Base-by-base conservation (phyloP, 2,329 filamentous ascomycete genomes). In the Ophiocordyceps camponoti-floridani region DNA sequence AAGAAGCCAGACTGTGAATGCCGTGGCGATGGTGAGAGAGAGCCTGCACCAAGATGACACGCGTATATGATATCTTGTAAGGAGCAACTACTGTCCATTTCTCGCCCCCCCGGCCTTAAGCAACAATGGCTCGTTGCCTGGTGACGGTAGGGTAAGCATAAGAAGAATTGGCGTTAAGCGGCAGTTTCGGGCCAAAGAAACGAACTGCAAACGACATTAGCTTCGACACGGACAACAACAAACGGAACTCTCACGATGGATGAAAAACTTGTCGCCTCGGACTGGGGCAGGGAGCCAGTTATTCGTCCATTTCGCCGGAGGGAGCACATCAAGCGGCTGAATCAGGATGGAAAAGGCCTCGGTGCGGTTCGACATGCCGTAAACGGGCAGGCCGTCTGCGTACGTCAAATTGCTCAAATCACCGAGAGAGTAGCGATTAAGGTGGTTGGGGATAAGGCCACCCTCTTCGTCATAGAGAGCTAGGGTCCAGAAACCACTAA, bases 401-500 rank as follows among this genome's bases (percentile, higher is more conserved):
- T 52, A 56, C 3, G 51, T 57, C 26, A 60, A 37, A 41, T 52
- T 51, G 38, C 48, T 51, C 8, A 53, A 48, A 44, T 54, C 53
- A 4, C 54, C 53, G 6, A 58, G 42, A 2, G 50, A 47, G 43
- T 56, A 58, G 4, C 47, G 45, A 28, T 53, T 40, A 26, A 52
- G 40, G 1, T 42, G n/a, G 44, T 59, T 58, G 4, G 44, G 18
- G 28, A 58, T 49, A 4, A 60, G 49, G 16, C 48, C 51, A 23
- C 50, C 46, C 4, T 50, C 43, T 10, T 40, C 38, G 48, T 54
- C 47, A 42, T 60, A 57, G 14, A 50, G 47, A 1, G 53, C 53
- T 44, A 58, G 10, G 46, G 53, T 55, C 55, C 56, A 57, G 46
- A 57, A 59, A 10, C 47, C 46, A 8, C 35, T 19, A n/a, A 18